Base-by-base conservation (phyloP, 176 grass and related monocot genomes). In the Saccharum officinarum region DNA sequence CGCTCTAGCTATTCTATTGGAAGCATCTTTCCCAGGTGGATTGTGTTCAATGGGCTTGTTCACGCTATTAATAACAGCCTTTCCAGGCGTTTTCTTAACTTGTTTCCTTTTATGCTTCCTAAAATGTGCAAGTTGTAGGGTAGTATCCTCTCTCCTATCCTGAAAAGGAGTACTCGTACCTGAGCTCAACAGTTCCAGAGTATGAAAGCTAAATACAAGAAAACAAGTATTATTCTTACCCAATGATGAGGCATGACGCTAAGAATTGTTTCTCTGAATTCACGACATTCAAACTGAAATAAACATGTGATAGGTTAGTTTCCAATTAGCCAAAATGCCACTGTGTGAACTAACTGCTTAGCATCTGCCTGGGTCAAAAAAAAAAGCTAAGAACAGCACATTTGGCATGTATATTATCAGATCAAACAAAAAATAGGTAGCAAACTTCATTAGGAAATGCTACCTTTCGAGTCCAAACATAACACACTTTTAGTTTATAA, bases 241-340 rank as follows among this genome's bases (percentile, higher is more conserved):
- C 96, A 98, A 69, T 87, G 87, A 89, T 98, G 96, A 92, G 97
- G 97, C 97, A 98, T 95, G 37, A 90, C 86, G 5, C 91, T 87
- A 77, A 98, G 97, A 82, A 98, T 86, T 60, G 97, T 95, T 89
- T 98, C 93, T 85, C 97, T 95, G 81, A 98, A 98, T 83, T 98
- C 89, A 85, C 93, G 89, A 68, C 97, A 98, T 88, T 98, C 97
- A 78, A 89, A 92, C 97, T 98, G 97, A 52, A 87, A 80, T 52
- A 34, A 37, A 82, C 49, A 89, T 73, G 61, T 34, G 10, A 11
- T 8, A 79, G 0, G 20, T 86, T 79, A 90, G 80, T 28, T 73
- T 90, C 28, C 7, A 23, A 8, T 46, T 36, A 78, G 25, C 6
- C 11, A 79, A 78, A 82, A 59, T 11, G 66, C 6, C 45, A 73